phyloP scores from a whole-genome alignment of 192 early-diverging fungal genomes.

The Dimargaris cristalligena region DNA sequence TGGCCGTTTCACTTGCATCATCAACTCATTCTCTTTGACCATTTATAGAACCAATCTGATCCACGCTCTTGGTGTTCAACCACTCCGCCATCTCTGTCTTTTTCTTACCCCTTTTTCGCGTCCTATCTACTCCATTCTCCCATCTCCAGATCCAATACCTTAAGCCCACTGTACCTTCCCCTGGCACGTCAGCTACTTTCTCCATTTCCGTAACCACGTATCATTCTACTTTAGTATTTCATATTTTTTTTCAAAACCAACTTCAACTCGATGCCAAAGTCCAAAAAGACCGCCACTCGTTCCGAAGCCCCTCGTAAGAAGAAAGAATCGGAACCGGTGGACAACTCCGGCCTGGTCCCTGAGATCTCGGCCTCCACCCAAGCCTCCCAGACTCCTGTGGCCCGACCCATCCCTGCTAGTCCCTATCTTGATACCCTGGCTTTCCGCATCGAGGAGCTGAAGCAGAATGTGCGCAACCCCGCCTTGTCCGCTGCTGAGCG shows the following conservation, averaged over 20 bases:
- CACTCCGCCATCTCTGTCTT: not conserved
- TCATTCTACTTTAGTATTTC: not conserved
- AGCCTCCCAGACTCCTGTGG: not conserved
- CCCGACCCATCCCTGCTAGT: too few species aligned
- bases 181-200: not conserved
- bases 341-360: not conserved
- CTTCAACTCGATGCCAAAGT: not conserved
- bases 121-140: not conserved
- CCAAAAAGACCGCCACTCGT: not conserved
- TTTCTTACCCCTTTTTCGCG: not conserved
- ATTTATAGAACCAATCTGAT: too few species aligned
- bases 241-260: not conserved
- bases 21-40: too few species aligned
- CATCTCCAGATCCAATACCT: not conserved
- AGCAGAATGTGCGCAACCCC: not conserved
- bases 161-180: not conserved
- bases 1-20: too few species aligned
- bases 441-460: too few species aligned
- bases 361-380: not conserved
- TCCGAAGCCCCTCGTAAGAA: not conserved
- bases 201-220: not conserved
- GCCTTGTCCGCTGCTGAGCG: not conserved
- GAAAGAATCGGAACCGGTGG: not conserved
- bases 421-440: too few species aligned
- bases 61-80: too few species aligned